These are phyloP conservation scores for Sequoia sempervirens DNA, from an alignment of 75 land plant genomes.

Conservation along the genomic window DNA sequence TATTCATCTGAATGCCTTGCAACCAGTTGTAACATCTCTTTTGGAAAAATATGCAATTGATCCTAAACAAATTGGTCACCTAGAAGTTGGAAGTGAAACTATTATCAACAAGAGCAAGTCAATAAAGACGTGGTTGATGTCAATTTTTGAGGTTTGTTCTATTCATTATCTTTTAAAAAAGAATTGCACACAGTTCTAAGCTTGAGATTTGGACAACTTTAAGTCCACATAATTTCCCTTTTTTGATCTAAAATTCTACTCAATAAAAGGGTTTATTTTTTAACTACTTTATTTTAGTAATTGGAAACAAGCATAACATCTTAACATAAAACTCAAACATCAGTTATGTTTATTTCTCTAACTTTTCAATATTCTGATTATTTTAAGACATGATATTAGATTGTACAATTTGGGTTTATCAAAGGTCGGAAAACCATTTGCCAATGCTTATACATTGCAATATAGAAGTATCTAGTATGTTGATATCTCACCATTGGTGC, in stretches of 20 bases:
- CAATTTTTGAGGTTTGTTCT: slow-evolving; percentile 15
- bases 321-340: neutral
- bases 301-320: neutral
- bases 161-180: neutral
- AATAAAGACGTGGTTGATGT: too few species aligned
- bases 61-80: too few species aligned
- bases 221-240: neutral
- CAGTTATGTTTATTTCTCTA: neutral
- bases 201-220: neutral
- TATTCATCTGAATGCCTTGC: slow-evolving; percentile 11
- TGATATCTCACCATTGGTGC: neutral
- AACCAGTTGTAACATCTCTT: slow-evolving; percentile 29
- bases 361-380: neutral
- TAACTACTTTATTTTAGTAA: neutral
- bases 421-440: neutral
- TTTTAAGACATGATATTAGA: neutral
- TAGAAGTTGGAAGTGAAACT: too few species aligned
- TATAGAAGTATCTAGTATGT: neutral
- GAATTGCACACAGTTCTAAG: neutral
- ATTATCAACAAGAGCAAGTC: too few species aligned
- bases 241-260: neutral
- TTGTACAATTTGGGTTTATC: neutral
- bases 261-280: neutral
- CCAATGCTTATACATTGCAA: neutral
- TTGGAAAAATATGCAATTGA: too few species aligned